Conservation (phyloP, 371 early-diverging fungal genomes). For the Coemansia sp. region DNA sequence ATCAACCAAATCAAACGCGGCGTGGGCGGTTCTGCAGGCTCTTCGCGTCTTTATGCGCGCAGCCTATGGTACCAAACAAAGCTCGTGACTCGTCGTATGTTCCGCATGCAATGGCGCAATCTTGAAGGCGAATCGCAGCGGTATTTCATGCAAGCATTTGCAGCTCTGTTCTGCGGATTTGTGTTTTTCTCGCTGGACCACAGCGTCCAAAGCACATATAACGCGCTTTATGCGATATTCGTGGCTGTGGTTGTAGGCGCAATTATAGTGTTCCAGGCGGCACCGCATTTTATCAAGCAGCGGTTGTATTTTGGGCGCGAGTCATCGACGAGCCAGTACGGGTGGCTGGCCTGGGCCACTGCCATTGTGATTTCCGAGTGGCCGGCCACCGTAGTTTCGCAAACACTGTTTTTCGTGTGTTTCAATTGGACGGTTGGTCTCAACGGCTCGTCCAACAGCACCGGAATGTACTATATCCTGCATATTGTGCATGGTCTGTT, state of each 20-base stretch:
- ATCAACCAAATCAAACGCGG: conserved; percentile 43
- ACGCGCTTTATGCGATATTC: conserved; percentile 73
- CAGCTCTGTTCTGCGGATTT: conserved; percentile 67
- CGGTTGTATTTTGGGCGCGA: conserved; percentile 72
- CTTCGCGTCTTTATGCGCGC: conserved; percentile 36
- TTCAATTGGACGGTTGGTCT: conserved; percentile 72
- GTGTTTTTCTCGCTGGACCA: conserved; percentile 65
- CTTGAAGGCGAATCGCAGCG: conserved; percentile 61
- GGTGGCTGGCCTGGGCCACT: conserved; percentile 70
- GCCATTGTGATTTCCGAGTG: conserved; percentile 58
- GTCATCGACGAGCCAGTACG: conserved; percentile 68
- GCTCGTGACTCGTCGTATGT: conserved; percentile 56
- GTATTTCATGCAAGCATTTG: conserved; percentile 47
- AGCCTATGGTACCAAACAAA: conserved; percentile 51
- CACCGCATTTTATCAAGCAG: conserved; percentile 72
- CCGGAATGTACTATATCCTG: conserved; percentile 66
- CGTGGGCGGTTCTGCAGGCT: conserved; percentile 14
- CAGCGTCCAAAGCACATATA: conserved; percentile 63
- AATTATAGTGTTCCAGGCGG: conserved; percentile 67
- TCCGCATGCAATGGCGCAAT: conserved; percentile 58
- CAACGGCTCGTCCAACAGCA: conserved; percentile 54
- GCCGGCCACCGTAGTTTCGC: conserved; percentile 60
- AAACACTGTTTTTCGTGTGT: conserved; percentile 68
- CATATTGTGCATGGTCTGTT: conserved; percentile 65
- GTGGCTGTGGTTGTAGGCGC: conserved; percentile 66